A percentile compares a stretch with the other conserved stretches of the same genome.
These are phyloP conservation scores for Tulasnella sp. DNA, from an alignment of 768 basidiomycete genomes.

Conservation along the genomic window DNA sequence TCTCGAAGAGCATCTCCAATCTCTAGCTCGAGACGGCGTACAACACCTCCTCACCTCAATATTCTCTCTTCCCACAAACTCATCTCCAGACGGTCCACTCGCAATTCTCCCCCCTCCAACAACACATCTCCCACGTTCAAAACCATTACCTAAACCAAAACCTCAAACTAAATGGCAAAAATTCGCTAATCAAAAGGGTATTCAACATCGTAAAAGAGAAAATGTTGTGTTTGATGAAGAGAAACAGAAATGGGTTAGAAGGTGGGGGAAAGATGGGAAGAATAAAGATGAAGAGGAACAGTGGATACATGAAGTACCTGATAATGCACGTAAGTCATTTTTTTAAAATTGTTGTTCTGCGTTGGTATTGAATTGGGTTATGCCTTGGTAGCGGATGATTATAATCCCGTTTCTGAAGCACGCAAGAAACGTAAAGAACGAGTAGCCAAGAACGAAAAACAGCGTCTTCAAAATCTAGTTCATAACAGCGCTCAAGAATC, in stretches of 20 bases:
- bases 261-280: slow-evolving; percentile 77
- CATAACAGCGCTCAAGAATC: slow-evolving; percentile 31
- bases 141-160: slow-evolving; percentile 87
- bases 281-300: slow-evolving; percentile 77
- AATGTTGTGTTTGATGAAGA: slow-evolving; percentile 90
- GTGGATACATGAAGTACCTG: slow-evolving; percentile 87
- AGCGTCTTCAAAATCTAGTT: slow-evolving; percentile 57
- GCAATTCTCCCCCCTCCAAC: slow-evolving; percentile 67
- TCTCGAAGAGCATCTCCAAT: slow-evolving; percentile 66
- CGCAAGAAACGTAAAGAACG: slow-evolving; percentile 69
- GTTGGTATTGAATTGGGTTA: background rate
- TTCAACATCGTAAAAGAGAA: slow-evolving; percentile 63
- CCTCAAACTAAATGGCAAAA: slow-evolving; percentile 92
- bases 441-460: slow-evolving; percentile 72
- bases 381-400: slow-evolving; percentile 46
- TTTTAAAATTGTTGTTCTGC: background rate
- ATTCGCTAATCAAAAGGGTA: slow-evolving; percentile 90
- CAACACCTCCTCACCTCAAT: slow-evolving; percentile 70
- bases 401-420: slow-evolving; percentile 65
- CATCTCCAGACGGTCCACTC: slow-evolving; percentile 68
- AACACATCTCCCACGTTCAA: slow-evolving; percentile 73
- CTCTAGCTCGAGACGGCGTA: slow-evolving; percentile 65
- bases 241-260: slow-evolving; percentile 77
- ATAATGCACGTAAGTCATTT: slow-evolving; percentile 56
- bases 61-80: slow-evolving; percentile 65